Base-by-base conservation (phyloP, 768 basidiomycete genomes). In the Leccinum truebloodii region DNA sequence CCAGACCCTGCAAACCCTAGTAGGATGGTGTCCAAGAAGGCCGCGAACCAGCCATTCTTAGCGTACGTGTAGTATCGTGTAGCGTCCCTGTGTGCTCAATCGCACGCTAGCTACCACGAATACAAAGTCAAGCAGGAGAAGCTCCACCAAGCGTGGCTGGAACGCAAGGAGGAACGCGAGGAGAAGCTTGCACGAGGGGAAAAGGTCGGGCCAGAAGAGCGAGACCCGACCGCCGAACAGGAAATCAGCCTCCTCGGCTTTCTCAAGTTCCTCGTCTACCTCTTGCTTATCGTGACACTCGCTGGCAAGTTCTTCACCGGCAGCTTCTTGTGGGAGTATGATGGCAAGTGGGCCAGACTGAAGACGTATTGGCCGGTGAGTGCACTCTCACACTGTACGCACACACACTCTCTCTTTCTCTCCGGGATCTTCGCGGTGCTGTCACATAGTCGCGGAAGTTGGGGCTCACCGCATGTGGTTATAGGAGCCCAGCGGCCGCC, bases 281-380 rank as follows among this genome's bases (percentile, higher is more conserved):
- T 83, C 3, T 55, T 86, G 22, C 65, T 90, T 54, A 74, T 86
- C 62, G 61, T 82, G 41, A 68, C 84, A 1, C 77, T 92, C 32
- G 81, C 87, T 37, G 89, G 94, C 57, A 90, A 89, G 70, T 94
- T 95, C 75, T 77, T 95, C 70, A 92, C 92, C 0, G 91, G 89
- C n/a, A 92, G 88, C 69, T 92, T 86, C 71, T 75, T 86, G 22
- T 97, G 94, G 93, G 92, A 94, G 63, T 85, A 87, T 67, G 80
- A 89, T 63, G 83, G 82, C 63, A 84, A 84, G 70, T 88, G 85
- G 83, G 67, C 77, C 32, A 78, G 81, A 52, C 68, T 86, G 55
- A 85, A 85, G 77, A 83, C 83, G 5, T 85, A 84, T 67, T 84
- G 82, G 77, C 86, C 90, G 55, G 88, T 89, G 67, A 80, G 10